Evolutionary conservation across 1,284 basidiomycete species (phyloP).

Genomic region (Leccinum cinnamomeum): DNA sequence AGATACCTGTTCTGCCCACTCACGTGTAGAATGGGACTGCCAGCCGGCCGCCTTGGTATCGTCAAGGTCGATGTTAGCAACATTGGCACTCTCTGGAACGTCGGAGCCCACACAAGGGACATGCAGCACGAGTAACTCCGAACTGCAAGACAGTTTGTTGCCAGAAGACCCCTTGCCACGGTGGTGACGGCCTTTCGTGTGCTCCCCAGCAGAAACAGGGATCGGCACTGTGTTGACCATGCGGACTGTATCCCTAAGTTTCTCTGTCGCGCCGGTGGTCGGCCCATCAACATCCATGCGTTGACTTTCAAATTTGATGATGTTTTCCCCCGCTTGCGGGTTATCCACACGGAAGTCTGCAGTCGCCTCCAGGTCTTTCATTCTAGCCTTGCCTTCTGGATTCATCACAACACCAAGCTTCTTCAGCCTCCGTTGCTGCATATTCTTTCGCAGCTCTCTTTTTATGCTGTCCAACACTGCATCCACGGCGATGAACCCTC

Average conservation of each 20-base stretch:
- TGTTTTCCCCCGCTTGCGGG: constrained; percentile 7
- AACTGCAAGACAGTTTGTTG: constrained; percentile 15
- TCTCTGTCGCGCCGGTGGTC: not conserved
- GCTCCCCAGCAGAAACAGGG: constrained; percentile 32
- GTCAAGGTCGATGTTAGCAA: constrained; percentile 34
- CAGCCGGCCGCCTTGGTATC: constrained; percentile 42
- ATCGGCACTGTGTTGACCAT: constrained; percentile 30
- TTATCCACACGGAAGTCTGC: constrained; percentile 6
- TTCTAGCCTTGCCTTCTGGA: not conserved
- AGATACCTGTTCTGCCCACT: constrained; percentile 33
- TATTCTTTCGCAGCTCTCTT: constrained; percentile 52
- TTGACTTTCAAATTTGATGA: constrained; percentile 8
- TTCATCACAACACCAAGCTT: constrained; percentile 1
- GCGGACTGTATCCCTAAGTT: constrained; percentile 2
- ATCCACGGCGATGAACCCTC: constrained; percentile 88
- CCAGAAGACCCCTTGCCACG: constrained; percentile 3
- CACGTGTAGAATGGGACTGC: constrained; percentile 33
- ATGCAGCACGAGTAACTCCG: constrained; percentile 33
- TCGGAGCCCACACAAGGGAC: constrained; percentile 29
- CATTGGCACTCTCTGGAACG: constrained; percentile 7
- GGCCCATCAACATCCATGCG: constrained; percentile 32
- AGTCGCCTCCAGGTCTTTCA: not conserved
- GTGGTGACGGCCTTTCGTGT: constrained; percentile 17
- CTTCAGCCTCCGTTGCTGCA: constrained; percentile 15
- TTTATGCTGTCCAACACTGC: constrained; percentile 79